phyloP scores from a whole-genome alignment of 768 basidiomycete genomes.

The Lactifluus echinatus region DNA sequence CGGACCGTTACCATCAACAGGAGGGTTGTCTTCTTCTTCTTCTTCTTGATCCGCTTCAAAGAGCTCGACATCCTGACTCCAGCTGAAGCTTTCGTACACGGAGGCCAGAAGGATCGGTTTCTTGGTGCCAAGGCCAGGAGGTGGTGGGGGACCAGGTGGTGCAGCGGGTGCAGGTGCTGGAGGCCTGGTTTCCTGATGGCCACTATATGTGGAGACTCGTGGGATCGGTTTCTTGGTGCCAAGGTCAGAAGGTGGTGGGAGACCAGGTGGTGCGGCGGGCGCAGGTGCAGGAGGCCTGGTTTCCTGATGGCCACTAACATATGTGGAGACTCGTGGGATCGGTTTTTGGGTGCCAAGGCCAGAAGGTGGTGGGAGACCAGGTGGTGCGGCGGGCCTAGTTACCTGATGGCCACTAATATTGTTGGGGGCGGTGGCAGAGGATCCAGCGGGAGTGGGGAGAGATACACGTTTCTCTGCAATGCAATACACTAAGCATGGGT shows the following conservation, averaged over 20 bases:
- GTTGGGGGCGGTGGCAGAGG: background rate
- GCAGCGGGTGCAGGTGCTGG: background rate
- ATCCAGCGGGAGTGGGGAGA: background rate
- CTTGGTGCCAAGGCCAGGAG: background rate
- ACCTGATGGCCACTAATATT: background rate
- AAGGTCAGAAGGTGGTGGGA: background rate
- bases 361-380: background rate
- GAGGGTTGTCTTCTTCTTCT: background rate
- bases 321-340: background rate
- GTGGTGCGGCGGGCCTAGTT: background rate
- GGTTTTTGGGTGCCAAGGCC: background rate
- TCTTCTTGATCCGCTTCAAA: background rate
- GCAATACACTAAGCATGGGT: too few relatives aligned
- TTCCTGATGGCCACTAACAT: too few relatives aligned
- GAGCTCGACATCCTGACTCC: constrained; percentile 5
- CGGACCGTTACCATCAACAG: background rate
- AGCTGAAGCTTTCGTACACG: background rate
- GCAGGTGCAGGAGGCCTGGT: background rate
- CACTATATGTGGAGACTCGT: background rate
- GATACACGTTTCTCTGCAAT: background rate
- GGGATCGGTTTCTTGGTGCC: background rate
- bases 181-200: background rate
- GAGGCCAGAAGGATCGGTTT: background rate
- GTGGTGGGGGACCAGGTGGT: background rate
- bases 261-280: background rate